Conservation (phyloP, 495 filamentous ascomycete genomes). For the Aspergillus hancockii region DNA sequence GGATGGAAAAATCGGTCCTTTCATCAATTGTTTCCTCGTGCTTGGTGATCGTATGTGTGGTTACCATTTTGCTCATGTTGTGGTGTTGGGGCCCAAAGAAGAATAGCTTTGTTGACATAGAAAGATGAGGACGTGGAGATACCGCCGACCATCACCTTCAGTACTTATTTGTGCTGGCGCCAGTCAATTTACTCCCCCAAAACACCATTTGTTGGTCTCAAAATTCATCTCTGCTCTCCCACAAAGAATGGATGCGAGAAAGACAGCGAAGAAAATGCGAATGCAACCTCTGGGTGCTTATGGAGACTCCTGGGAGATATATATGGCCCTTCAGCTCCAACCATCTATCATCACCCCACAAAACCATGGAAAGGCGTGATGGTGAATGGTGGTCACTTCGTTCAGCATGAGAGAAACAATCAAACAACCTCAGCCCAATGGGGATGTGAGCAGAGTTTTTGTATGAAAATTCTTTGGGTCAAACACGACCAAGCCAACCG, state of each 20-base stretch:
- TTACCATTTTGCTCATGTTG: background rate
- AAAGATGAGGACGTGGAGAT: background rate
- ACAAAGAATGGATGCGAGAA: background rate
- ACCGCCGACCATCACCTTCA: background rate
- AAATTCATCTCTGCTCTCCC: background rate
- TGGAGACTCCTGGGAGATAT: background rate
- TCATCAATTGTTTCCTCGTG: too few relatives aligned
- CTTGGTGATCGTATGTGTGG: background rate
- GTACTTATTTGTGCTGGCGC: background rate
- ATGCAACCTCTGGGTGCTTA: background rate
- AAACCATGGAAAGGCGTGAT: constrained; percentile 10
- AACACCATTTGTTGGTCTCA: background rate
- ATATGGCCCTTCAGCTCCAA: background rate
- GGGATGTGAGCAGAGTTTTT: constrained; percentile 1
- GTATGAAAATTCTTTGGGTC: background rate
- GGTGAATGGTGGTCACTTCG: constrained; percentile 4
- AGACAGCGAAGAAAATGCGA: background rate
- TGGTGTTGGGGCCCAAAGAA: background rate
- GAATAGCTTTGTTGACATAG: background rate
- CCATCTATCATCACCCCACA: constrained; percentile 6
- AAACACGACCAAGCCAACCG: constrained; percentile 1
- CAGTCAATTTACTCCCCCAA: background rate
- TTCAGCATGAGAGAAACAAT: constrained; percentile 5
- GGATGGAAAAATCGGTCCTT: background rate
- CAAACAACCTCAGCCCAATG: constrained; percentile 5